A percentile compares a stretch with the other conserved stretches of the same genome.
phyloP scores from a whole-genome alignment of 371 early-diverging fungal genomes.

The Capillidium rhysosporum region DNA sequence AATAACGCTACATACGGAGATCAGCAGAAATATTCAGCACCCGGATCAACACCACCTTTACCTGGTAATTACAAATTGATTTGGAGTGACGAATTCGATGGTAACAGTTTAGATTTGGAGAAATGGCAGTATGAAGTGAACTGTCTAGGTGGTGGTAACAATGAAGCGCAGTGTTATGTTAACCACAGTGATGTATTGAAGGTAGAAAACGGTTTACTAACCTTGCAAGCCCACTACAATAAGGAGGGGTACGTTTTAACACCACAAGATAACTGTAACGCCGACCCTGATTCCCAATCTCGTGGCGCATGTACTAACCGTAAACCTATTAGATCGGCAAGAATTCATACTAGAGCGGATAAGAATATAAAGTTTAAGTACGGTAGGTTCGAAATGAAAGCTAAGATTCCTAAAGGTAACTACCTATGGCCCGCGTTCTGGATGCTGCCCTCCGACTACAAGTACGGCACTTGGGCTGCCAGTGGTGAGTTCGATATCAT shows the following conservation, averaged over 20 bases:
- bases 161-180: constrained; percentile 7
- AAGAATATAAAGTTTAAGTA: constrained; percentile 8
- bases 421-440: constrained; percentile 46
- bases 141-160: constrained; percentile 5
- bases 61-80: not conserved
- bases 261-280: constrained; percentile 3
- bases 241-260: not conserved
- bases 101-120: not conserved
- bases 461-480: constrained; percentile 52
- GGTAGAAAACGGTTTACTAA: not conserved
- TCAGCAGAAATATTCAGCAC: no score
- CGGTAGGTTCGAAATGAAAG: constrained; percentile 42
- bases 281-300: not conserved
- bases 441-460: constrained; percentile 42
- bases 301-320: constrained; percentile 4
- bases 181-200: not conserved
- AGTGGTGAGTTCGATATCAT: constrained; percentile 29
- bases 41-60: not conserved
- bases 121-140: constrained; percentile 5
- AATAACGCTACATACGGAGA: no score
- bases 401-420: constrained; percentile 38
- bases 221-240: not conserved
- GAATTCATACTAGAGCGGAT: not conserved
- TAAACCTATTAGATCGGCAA: not conserved
- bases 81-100: constrained; percentile 4